Evolutionary conservation across 2,329 filamentous ascomycete genomes (phyloP), one percentile per base, ranked within the genome.

Genomic region (Nannizziopsis barbatae): DNA sequence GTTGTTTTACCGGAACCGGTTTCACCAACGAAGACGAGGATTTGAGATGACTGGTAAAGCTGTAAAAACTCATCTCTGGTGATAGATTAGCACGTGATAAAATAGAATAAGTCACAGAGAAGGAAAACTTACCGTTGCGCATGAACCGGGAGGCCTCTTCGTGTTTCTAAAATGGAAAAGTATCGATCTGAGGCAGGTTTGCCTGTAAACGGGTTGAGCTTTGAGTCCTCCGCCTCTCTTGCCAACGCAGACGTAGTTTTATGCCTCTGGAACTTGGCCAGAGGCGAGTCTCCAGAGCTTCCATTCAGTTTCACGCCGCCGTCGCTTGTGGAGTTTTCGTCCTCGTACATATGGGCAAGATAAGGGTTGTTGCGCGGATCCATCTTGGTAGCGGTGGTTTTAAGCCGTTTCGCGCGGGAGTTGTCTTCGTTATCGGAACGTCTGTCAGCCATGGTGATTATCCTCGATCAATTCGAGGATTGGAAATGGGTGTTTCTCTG

Each of bases 1-100:
- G 92, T 98, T 3, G 92, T 98, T 74, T 98, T 98, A 72, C 92
- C 92, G 56, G 92, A 98, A 79, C 93, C 92, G 7, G 92, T 98
- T 75, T 98, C 92, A 72, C 92, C 92, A 55, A 98, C 92, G 62
- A 98, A 95, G 60, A 98, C 92, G 52, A 98, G 80, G 57, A 98
- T 95, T 70, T 98, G 92, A 18, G 83, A 86, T 60, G 84, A 80
- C 60, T 98, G 93, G 70, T 93, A 98, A 61, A 94, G 79, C 62
- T 89, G 74, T 52, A 98, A 76, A 64, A 98, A 98, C 65, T 98
- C 92, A 67, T 92, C 80, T 66, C 85, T 86, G 49, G 14, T 42
- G 20, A 18, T 39, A 18, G 37, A 49, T 41, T 18, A 46, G 27
- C 31, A 51, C 53, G 7, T 27, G 50, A 42, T 22, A 54, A 47